Evolutionary conservation across 352 stramenopile species (phyloP).

Genomic region (Pythium phragmitis): DNA sequence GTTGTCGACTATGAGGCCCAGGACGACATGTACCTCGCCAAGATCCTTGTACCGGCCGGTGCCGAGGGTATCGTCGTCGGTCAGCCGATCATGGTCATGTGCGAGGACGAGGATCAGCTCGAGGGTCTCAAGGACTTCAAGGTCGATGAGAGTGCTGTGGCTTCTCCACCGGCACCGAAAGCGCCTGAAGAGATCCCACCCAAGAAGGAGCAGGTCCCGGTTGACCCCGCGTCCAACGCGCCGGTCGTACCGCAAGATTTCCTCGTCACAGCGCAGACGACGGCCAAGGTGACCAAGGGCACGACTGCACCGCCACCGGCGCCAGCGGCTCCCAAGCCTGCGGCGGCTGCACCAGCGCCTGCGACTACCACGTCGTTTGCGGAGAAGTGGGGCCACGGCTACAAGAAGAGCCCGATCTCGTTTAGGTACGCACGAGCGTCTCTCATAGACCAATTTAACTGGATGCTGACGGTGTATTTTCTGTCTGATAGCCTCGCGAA

Average conservation of each 20-base stretch:
- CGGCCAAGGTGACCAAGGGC: slow-evolving; percentile 46
- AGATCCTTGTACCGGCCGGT: slow-evolving; percentile 94
- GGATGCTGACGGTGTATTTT: neutral
- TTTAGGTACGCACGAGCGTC: slow-evolving; percentile 31
- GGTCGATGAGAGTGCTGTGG: slow-evolving; percentile 44
- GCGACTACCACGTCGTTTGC: slow-evolving; percentile 35
- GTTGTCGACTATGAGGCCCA: slow-evolving; percentile 99
- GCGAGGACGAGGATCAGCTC: slow-evolving; percentile 86
- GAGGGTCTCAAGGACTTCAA: slow-evolving; percentile 77
- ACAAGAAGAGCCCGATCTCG: slow-evolving; percentile 81
- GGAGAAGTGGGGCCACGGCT: slow-evolving; percentile 77
- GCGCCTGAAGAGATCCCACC: slow-evolving; percentile 59
- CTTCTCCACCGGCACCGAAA: slow-evolving; percentile 36
- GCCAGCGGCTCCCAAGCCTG: slow-evolving; percentile 15
- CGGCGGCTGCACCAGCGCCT: slow-evolving; percentile 11
- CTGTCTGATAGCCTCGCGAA: slow-evolving; percentile 51
- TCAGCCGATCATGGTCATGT: slow-evolving; percentile 94
- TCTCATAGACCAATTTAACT: neutral
- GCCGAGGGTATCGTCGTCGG: slow-evolving; percentile 90
- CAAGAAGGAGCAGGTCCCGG: slow-evolving; percentile 65
- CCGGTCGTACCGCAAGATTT: slow-evolving; percentile 61
- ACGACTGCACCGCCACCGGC: slow-evolving; percentile 21
- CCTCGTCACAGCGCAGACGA: slow-evolving; percentile 60
- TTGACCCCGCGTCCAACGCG: slow-evolving; percentile 44
- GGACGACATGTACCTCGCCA: slow-evolving; percentile 96